A percentile compares a stretch with the other conserved stretches of the same genome.
phyloP scores from a whole-genome alignment of 768 basidiomycete species.

The Leccinum rimulosum region DNA sequence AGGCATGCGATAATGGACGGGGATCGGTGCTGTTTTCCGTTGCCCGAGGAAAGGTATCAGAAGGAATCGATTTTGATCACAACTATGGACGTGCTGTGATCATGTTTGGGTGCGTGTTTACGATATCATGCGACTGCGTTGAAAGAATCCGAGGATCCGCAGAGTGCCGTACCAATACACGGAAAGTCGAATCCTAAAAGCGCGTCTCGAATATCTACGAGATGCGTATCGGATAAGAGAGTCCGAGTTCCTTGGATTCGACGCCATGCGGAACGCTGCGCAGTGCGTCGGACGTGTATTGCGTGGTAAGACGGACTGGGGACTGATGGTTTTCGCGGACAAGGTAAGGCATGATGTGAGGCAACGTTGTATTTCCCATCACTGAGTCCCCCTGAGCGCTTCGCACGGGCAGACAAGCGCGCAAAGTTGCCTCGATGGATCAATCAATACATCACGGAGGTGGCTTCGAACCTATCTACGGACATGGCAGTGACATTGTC shows the following conservation, averaged over 20 bases:
- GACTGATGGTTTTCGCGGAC: conserved; percentile 98
- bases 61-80: conserved; percentile 99
- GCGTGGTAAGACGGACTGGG: conserved; percentile 99
- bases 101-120: conserved; percentile 85
- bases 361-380: neutral
- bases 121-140: neutral
- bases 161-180: conserved; percentile 98
- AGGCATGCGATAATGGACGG: conserved; percentile 98
- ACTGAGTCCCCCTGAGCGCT: conserved; percentile 54
- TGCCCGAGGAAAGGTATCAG: conserved; percentile 97
- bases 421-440: conserved; percentile 98
- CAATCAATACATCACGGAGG: conserved; percentile 99
- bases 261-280: conserved; percentile 98
- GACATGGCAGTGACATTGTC: conserved; percentile 96
- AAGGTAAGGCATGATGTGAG: conserved; percentile 55
- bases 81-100: conserved; percentile 99
- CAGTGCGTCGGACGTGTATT: conserved; percentile 98
- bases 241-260: conserved; percentile 98
- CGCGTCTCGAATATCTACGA: conserved; percentile 95
- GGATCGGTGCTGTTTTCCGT: conserved; percentile 96
- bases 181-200: conserved; percentile 95
- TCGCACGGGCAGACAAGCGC: conserved; percentile 88
- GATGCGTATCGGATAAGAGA: conserved; percentile 98
- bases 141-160: conserved; percentile 6
- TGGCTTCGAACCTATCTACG: conserved; percentile 94